Evolutionary conservation across 2,329 filamentous ascomycete species (phyloP).

Genomic region (Cordyceps javanica): DNA sequence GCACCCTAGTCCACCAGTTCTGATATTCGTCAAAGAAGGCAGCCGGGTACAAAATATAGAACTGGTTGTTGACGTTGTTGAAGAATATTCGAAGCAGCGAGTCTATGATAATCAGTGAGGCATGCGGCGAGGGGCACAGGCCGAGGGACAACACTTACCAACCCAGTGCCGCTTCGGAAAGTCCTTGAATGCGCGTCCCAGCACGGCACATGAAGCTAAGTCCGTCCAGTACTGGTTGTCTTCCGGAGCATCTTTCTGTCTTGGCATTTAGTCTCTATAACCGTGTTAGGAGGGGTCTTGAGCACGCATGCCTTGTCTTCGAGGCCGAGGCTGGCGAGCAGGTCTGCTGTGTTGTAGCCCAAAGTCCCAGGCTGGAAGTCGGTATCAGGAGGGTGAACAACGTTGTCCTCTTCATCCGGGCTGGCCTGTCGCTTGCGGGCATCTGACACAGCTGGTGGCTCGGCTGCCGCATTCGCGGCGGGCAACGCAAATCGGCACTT

Average conservation of each 20-base stretch:
- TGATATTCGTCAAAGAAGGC: slow-evolving; percentile 30
- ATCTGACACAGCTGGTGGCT: background rate
- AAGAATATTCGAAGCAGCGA: slow-evolving; percentile 32
- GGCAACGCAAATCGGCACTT: slow-evolving; percentile 27
- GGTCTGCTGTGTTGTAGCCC: slow-evolving; percentile 1
- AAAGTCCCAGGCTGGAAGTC: background rate
- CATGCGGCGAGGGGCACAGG: background rate
- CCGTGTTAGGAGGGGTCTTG: background rate
- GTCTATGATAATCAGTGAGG: slow-evolving; percentile 20
- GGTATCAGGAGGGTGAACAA: background rate
- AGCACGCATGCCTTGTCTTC: slow-evolving; percentile 7
- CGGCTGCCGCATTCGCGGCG: slow-evolving; percentile 16
- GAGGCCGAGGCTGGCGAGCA: slow-evolving; percentile 2
- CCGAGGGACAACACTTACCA: slow-evolving; percentile 17
- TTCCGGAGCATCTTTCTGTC: slow-evolving; percentile 15
- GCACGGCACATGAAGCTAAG: slow-evolving; percentile 21
- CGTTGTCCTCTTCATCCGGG: slow-evolving; percentile 7
- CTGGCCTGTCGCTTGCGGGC: slow-evolving; percentile 14
- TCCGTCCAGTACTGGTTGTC: slow-evolving; percentile 17
- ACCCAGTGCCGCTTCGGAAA: slow-evolving; percentile 29
- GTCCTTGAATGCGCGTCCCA: slow-evolving; percentile 26
- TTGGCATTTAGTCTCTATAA: background rate
- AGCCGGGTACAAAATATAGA: slow-evolving; percentile 32
- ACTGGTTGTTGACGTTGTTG: slow-evolving; percentile 32
- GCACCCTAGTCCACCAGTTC: slow-evolving; percentile 28